Base-by-base conservation (phyloP, 31 red algal species). In the Porphyra umbilicalis region DNA sequence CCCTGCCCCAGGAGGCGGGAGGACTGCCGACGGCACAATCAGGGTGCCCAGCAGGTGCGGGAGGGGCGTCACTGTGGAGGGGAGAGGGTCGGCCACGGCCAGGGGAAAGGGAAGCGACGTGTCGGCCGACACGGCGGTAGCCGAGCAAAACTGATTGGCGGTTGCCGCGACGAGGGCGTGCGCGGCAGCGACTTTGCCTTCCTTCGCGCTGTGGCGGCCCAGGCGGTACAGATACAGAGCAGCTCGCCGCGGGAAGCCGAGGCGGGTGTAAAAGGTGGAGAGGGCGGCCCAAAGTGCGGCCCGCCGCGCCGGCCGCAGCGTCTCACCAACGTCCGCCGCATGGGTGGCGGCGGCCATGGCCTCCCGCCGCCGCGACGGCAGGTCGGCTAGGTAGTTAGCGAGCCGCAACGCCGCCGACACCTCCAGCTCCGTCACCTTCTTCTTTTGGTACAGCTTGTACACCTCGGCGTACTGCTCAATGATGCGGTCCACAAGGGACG, bases 381-480 rank as follows among this genome's bases (percentile, higher is more conserved):
- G 85, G 79, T 79, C 68, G 6, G 85, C 90, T 35, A 93, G 80
- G 78, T 88, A 93, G 38, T 85, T 83, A 3, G 86, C 85, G 35
- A 93, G 75, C 31, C 92, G 80, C 79, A 94, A 35, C 25, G 92
- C 92, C 16, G 92, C 92, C 11, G 83, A 84, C 46, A 87, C 87
- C 67, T 94, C 92, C 33, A 88, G 87, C 80, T 89, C 87, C 31
- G 87, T 81, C 34, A 90, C 88, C 9, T 84, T 68, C 79, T 94
- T 94, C 85, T 90, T 87, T 46, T 87, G 88, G 83, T 94, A 94
- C 34, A 90, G 82, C 82, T 90, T 87, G 74, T 85, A 90, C 39
- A 94, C 89, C 36, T 94, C 86, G 15, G 83, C 77, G 74, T 94
- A 94, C 39, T 90, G 84, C 31, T 89, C 92, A 35, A 94, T 87